phyloP scores from a whole-genome alignment of 2,329 filamentous ascomycete species.

The Gaeumannomyces tritici region DNA sequence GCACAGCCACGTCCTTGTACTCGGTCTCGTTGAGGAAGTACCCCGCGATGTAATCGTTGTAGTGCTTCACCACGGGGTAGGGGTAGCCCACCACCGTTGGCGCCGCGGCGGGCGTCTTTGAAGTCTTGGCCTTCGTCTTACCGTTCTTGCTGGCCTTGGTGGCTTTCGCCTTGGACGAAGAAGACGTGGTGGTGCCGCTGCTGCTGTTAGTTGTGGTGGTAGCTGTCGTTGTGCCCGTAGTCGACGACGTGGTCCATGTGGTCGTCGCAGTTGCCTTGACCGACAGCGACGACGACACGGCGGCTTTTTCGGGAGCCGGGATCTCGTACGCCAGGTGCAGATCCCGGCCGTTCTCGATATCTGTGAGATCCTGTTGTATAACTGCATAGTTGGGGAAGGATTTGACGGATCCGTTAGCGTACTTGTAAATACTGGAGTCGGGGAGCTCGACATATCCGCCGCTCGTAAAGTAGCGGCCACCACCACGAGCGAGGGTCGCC shows the following conservation, averaged over 20 bases:
- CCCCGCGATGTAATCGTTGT: conserved; percentile 18
- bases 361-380: conserved; percentile 3
- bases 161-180: background rate
- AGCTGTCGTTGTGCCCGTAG: background rate
- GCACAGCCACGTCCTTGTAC: conserved; percentile 19
- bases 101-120: background rate
- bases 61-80: conserved; percentile 16
- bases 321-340: conserved; percentile 4
- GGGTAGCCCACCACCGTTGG: conserved; percentile 17
- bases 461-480: conserved; percentile 1
- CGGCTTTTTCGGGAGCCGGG: background rate
- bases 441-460: conserved; percentile 4
- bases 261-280: background rate
- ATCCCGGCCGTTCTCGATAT: background rate
- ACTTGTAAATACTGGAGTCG: conserved; percentile 3
- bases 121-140: background rate
- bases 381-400: conserved; percentile 1
- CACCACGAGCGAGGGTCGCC: background rate
- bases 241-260: background rate
- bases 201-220: background rate
- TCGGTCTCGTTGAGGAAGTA: conserved; percentile 13
- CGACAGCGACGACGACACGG: background rate
- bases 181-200: background rate
- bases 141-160: background rate
- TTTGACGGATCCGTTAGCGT: conserved; percentile 3